phyloP scores from a whole-genome alignment of 2,329 filamentous ascomycete species.

The Calonectria multiphialidica region DNA sequence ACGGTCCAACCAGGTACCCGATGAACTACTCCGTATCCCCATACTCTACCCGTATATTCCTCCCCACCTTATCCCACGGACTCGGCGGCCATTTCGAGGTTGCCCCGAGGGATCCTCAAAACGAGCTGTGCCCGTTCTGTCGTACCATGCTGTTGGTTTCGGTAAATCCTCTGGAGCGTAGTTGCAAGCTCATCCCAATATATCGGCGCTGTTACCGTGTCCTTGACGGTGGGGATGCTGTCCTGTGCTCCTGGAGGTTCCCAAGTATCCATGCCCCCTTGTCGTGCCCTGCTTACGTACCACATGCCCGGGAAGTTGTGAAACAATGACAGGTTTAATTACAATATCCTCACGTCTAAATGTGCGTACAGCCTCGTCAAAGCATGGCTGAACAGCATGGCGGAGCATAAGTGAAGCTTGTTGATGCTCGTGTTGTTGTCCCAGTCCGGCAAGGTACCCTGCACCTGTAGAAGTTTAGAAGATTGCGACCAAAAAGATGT shows the following conservation, averaged over 20 bases:
- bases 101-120: not conserved
- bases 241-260: conserved; percentile 13
- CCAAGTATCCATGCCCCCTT: not conserved
- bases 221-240: conserved; percentile 14
- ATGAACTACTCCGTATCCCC: not conserved
- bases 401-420: not conserved
- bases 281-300: conserved; percentile 8
- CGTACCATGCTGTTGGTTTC: not conserved
- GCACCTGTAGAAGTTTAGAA: not conserved
- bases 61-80: not conserved
- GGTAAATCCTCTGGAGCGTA: not conserved
- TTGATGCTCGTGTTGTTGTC: not conserved
- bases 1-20: not conserved
- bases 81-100: not conserved
- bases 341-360: not conserved
- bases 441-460: not conserved
- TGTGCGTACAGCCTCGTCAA: not conserved
- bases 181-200: conserved; percentile 10
- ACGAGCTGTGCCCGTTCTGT: not conserved
- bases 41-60: not conserved
- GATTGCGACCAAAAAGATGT: not conserved
- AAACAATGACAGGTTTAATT: conserved; percentile 4
- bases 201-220: conserved; percentile 2
- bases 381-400: not conserved
- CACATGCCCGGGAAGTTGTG: not conserved